Conservation (phyloP, 495 filamentous ascomycete species). For the Evernia prunastri region DNA sequence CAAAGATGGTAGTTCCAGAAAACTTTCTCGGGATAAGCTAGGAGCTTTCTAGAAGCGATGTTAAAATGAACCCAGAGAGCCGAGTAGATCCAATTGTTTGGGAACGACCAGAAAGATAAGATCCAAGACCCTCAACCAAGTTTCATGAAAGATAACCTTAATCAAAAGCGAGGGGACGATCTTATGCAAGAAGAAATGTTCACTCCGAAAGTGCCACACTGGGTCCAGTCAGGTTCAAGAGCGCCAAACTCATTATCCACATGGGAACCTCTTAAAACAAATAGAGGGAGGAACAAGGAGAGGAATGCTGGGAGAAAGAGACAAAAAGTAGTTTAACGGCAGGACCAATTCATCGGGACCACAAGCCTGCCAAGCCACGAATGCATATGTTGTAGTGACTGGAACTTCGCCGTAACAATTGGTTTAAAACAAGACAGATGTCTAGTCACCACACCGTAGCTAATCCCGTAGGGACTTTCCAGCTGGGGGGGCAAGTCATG, state of each 20-base stretch:
- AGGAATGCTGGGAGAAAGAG: not conserved
- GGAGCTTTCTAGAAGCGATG: not conserved
- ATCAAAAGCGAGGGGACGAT: not conserved
- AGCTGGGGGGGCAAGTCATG: not conserved
- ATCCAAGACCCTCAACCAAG: not conserved
- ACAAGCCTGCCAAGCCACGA: not conserved
- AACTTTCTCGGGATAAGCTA: not conserved
- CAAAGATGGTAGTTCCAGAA: not conserved
- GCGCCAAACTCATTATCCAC: not conserved
- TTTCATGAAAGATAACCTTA: conserved; percentile 1
- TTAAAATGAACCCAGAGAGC: not conserved
- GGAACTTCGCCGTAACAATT: not conserved
- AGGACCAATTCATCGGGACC: not conserved
- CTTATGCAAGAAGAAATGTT: not conserved
- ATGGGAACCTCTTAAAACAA: not conserved
- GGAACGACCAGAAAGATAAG: not conserved
- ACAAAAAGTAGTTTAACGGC: not conserved
- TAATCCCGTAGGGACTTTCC: not conserved
- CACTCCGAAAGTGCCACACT: not conserved
- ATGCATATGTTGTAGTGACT: not conserved
- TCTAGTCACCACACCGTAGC: not conserved
- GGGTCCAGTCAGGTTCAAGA: not conserved
- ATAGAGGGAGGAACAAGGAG: not conserved
- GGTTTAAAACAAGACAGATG: not conserved
- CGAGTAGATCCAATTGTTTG: not conserved